phyloP scores from a whole-genome alignment of 768 basidiomycete species.

The Mycena kentingensis region DNA sequence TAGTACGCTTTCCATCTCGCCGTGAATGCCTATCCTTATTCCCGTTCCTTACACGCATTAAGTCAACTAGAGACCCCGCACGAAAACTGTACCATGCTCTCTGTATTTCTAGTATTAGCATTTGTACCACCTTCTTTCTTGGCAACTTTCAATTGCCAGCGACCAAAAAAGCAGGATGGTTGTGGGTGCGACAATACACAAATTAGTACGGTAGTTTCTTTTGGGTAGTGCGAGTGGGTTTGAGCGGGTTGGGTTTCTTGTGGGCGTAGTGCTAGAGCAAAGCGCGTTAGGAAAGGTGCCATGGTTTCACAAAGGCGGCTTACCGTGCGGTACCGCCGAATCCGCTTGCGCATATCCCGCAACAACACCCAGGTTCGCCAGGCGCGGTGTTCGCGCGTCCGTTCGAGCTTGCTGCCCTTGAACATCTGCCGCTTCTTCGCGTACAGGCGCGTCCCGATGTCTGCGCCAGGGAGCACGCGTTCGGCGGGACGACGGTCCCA shows the following conservation, averaged over 20 bases:
- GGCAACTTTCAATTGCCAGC: not conserved
- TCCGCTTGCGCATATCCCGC: conserved; percentile 69
- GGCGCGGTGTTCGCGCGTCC: conserved; percentile 48
- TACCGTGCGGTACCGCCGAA: conserved; percentile 67
- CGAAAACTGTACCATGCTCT: too few relatives aligned
- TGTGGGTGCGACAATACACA: conserved; percentile 7
- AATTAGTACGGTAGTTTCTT: conserved; percentile 63
- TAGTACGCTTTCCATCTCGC: too few relatives aligned
- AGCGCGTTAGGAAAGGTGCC: conserved; percentile 1
- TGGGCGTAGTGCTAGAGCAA: conserved; percentile 46
- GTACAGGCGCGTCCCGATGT: conserved; percentile 67
- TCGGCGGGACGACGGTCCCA: conserved; percentile 51
- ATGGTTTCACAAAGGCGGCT: conserved; percentile 29
- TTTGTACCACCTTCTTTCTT: too few relatives aligned
- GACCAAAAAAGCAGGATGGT: not conserved
- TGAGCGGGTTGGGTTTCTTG: conserved; percentile 61
- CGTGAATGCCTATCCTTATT: conserved; percentile 35
- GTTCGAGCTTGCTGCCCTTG: conserved; percentile 91
- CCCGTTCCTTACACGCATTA: conserved; percentile 24
- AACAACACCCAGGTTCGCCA: conserved; percentile 57
- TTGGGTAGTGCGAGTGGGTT: conserved; percentile 49
- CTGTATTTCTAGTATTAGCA: conserved; percentile 9
- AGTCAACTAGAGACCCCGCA: too few relatives aligned
- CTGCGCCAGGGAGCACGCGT: conserved; percentile 48
- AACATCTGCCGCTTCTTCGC: conserved; percentile 83